These are phyloP conservation scores for Scheffersomyces illinoinensis DNA, from an alignment of 1,139 yeast species.

Conservation along the genomic window DNA sequence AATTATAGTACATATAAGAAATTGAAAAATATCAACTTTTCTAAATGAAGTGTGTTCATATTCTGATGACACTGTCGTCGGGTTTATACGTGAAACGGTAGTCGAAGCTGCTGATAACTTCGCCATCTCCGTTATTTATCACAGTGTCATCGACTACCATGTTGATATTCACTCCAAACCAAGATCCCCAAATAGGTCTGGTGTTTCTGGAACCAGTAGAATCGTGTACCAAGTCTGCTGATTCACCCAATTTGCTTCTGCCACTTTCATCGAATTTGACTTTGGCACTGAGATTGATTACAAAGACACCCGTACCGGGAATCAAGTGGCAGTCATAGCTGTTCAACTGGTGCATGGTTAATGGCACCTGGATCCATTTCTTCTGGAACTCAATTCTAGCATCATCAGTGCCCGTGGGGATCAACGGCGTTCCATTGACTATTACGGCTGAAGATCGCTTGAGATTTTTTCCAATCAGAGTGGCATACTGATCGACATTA, in stretches of 20 bases:
- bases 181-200: slow-evolving; percentile 59
- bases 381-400: slow-evolving; percentile 62
- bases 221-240: slow-evolving; percentile 44
- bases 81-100: slow-evolving; percentile 69
- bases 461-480: slow-evolving; percentile 50
- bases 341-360: slow-evolving; percentile 61
- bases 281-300: slow-evolving; percentile 60
- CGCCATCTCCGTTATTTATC: slow-evolving; percentile 38
- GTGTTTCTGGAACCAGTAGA: slow-evolving; percentile 12
- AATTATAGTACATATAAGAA: not conserved
- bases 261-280: slow-evolving; percentile 78
- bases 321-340: slow-evolving; percentile 67
- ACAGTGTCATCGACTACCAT: slow-evolving; percentile 60
- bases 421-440: slow-evolving; percentile 64
- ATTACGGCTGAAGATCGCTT: slow-evolving; percentile 52
- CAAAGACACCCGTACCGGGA: slow-evolving; percentile 64
- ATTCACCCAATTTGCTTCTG: slow-evolving; percentile 59
- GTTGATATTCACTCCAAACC: slow-evolving; percentile 65
- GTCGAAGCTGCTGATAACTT: slow-evolving; percentile 57
- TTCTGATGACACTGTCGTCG: slow-evolving; percentile 49
- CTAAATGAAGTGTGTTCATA: slow-evolving; percentile 14
- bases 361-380: slow-evolving; percentile 62
- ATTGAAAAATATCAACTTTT: not conserved
- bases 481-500: slow-evolving; percentile 51
- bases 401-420: slow-evolving; percentile 35